Percentiles rank a stretch among this genome's conserved stretches.
Conservation (phyloP, 106 monocot genomes). For the Acorus calamus region DNA sequence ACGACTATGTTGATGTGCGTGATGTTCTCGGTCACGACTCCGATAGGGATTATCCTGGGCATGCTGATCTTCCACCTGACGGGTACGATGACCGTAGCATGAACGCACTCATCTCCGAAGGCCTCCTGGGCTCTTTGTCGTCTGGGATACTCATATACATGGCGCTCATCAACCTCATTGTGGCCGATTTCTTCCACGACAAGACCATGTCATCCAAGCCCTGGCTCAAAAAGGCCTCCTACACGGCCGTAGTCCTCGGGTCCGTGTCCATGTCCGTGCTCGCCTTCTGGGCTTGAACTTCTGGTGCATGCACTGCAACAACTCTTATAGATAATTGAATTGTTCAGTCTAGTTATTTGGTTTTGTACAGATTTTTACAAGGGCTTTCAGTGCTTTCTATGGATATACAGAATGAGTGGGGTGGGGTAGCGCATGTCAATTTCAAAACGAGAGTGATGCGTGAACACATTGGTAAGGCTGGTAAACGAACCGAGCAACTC, state of each 20-base stretch:
- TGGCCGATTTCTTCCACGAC: constrained; percentile 82
- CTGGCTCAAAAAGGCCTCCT: constrained; percentile 52
- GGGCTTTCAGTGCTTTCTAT: too few relatives aligned
- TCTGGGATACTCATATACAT: constrained; percentile 81
- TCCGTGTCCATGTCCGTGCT: constrained; percentile 87
- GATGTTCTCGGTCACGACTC: constrained; percentile 86
- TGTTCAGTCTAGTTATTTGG: too few relatives aligned
- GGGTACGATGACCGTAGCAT: constrained; percentile 79
- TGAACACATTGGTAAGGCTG: too few relatives aligned
- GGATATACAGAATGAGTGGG: too few relatives aligned
- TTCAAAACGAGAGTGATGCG: too few relatives aligned
- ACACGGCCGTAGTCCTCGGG: constrained; percentile 59
- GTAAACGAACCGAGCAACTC: too few relatives aligned
- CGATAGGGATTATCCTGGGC: constrained; percentile 64
- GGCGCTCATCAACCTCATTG: constrained; percentile 88
- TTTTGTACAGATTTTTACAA: too few relatives aligned
- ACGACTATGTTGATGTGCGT: constrained; percentile 77
- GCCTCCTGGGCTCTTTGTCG: constrained; percentile 74
- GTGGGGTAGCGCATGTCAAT: too few relatives aligned
- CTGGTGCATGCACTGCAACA: too few relatives aligned
- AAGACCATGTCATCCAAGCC: constrained; percentile 53
- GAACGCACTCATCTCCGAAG: constrained; percentile 70
- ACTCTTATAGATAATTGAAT: too few relatives aligned
- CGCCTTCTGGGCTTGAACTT: constrained; percentile 66
- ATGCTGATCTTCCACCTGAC: constrained; percentile 73